A percentile compares a stretch with the other conserved stretches of the same genome.
phyloP scores from a whole-genome alignment of 2,329 filamentous ascomycete species.

The Fusarium mangiferae region DNA sequence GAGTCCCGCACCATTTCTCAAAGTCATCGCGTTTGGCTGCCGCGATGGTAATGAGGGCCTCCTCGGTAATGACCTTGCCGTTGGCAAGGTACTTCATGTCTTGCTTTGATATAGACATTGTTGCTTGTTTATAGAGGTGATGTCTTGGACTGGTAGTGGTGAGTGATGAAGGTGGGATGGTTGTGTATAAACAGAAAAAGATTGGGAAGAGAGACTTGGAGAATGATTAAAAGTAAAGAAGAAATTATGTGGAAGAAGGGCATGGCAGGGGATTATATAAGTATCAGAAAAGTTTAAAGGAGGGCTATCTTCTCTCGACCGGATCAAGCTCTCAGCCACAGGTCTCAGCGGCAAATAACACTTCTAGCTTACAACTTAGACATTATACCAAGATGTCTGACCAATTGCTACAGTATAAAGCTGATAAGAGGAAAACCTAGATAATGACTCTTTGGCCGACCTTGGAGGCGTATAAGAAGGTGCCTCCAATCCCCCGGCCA shows the following conservation, averaged over 20 bases:
- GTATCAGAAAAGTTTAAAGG: too few species aligned
- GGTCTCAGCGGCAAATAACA: too few species aligned
- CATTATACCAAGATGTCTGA: too few species aligned
- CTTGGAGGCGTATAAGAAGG: too few species aligned
- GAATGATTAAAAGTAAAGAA: background rate
- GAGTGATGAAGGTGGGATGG: background rate
- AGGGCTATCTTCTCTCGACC: too few species aligned
- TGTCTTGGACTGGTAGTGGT: background rate
- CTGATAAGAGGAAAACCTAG: too few species aligned
- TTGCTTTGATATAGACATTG: background rate
- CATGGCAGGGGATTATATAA: background rate
- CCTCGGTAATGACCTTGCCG: background rate
- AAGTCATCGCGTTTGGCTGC: background rate
- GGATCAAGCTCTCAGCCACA: too few species aligned
- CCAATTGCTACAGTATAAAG: too few species aligned
- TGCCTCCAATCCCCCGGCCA: too few species aligned
- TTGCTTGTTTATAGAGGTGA: background rate
- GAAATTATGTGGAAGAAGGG: rapidly evolving
- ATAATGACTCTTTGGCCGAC: too few species aligned
- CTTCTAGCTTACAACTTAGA: too few species aligned
- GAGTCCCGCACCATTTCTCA: background rate
- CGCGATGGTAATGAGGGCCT: background rate
- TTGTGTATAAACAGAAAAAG: background rate
- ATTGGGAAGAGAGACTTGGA: background rate
- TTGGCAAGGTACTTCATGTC: background rate